Evolutionary conservation across 2,329 filamentous ascomycete genomes (phyloP).

Genomic region (Didymella segeticola): DNA sequence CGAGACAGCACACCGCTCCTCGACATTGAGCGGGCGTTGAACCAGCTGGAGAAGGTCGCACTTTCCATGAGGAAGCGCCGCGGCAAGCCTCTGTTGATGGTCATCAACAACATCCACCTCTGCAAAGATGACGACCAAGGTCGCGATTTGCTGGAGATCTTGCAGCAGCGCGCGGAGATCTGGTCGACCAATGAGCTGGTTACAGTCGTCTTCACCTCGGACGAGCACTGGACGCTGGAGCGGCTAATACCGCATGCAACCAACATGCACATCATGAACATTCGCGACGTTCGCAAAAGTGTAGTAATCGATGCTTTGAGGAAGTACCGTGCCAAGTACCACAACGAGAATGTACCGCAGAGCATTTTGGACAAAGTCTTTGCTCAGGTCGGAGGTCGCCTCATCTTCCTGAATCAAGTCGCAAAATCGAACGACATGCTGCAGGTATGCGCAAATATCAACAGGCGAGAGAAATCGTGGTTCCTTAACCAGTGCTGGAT

Average conservation of each 20-base stretch:
- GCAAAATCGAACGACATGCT: slow-evolving; percentile 84
- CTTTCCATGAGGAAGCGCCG: slow-evolving; percentile 68
- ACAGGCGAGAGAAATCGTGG: slow-evolving; percentile 75
- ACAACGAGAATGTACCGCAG: slow-evolving; percentile 64
- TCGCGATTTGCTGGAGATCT: slow-evolving; percentile 84
- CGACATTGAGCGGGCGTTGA: slow-evolving; percentile 94
- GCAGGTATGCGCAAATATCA: slow-evolving; percentile 75
- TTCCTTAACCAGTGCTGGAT: slow-evolving; percentile 81
- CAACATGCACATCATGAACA: slow-evolving; percentile 87
- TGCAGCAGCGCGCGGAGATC: slow-evolving; percentile 93
- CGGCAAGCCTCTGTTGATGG: slow-evolving; percentile 77
- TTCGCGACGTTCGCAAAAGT: slow-evolving; percentile 78
- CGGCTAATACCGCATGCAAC: slow-evolving; percentile 88
- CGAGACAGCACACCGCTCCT: slow-evolving; percentile 89
- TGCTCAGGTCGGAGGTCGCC: slow-evolving; percentile 82
- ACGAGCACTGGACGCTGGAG: slow-evolving; percentile 98
- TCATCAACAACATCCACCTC: slow-evolving; percentile 92
- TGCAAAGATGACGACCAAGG: slow-evolving; percentile 90
- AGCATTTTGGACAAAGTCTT: slow-evolving; percentile 78
- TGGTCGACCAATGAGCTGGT: slow-evolving; percentile 92
- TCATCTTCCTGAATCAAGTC: slow-evolving; percentile 86
- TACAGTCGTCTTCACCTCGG: slow-evolving; percentile 91
- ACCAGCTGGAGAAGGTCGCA: slow-evolving; percentile 96
- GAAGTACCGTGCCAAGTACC: slow-evolving; percentile 79
- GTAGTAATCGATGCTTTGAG: slow-evolving; percentile 77